phyloP scores from a whole-genome alignment of 1,139 yeast species.

The Hanseniaspora sp. region DNA sequence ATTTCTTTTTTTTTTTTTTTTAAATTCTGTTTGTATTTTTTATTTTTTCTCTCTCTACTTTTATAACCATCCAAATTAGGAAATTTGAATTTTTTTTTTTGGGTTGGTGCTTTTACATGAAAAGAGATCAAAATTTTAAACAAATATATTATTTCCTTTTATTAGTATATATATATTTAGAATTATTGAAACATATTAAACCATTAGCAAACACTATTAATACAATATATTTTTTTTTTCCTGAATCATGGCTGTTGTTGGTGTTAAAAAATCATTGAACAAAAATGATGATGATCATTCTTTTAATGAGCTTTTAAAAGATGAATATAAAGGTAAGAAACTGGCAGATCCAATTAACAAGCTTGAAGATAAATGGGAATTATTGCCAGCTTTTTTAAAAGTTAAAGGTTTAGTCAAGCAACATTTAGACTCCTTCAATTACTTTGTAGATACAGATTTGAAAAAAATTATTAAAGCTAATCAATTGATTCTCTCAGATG shows the following conservation, averaged over 20 bases:
- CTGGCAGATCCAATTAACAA: conserved; percentile 81
- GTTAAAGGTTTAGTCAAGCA: conserved; percentile 95
- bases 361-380: conserved; percentile 90
- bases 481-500: conserved; percentile 80
- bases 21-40: background rate
- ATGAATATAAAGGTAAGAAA: conserved; percentile 73
- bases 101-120: too few relatives aligned
- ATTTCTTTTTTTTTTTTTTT: conserved; percentile 4
- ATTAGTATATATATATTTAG: too few relatives aligned
- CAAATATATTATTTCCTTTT: too few relatives aligned
- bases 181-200: background rate
- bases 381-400: conserved; percentile 86
- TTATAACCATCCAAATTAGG: background rate
- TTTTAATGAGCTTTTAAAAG: conserved; percentile 66
- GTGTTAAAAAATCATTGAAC: conserved; percentile 9
- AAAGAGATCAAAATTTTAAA: too few relatives aligned
- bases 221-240: background rate
- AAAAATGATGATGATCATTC: conserved; percentile 34
- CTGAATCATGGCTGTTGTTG: conserved; percentile 3
- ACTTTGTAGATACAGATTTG: conserved; percentile 85
- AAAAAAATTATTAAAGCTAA: conserved; percentile 87
- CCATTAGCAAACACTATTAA: background rate
- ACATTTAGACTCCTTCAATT: conserved; percentile 92
- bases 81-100: too few relatives aligned
- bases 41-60: background rate